Evolutionary conservation across 176 grass and related monocot species (phyloP).

Genomic region (Themeda triandra): DNA sequence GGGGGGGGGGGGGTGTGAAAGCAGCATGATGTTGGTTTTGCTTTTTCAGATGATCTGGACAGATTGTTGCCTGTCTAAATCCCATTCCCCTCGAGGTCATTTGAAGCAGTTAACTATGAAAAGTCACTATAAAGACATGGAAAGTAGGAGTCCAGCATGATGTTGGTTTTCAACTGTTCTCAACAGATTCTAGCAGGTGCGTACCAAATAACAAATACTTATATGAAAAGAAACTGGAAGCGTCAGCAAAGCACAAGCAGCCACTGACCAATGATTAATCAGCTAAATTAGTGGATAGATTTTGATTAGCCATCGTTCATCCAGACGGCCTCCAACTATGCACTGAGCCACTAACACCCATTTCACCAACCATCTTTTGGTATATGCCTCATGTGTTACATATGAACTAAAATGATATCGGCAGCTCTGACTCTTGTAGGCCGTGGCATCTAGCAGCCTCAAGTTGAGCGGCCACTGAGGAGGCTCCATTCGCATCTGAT

Average conservation of each 20-base stretch:
- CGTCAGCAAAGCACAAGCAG: neutral
- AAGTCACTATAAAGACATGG: neutral
- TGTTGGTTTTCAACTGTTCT: neutral
- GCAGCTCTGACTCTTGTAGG: neutral
- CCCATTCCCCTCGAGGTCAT: constrained; percentile 7
- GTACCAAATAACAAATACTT: neutral
- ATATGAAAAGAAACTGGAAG: neutral
- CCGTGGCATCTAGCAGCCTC: neutral
- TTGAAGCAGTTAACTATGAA: neutral
- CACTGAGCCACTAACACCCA: too few relatives aligned
- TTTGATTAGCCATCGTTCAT: neutral
- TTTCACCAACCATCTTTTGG: neutral
- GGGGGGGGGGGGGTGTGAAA: too few relatives aligned
- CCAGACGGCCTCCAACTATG: too few relatives aligned
- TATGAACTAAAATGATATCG: neutral
- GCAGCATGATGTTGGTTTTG: neutral
- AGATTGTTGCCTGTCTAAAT: neutral
- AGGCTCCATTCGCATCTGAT: neutral
- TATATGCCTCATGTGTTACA: constrained; percentile 14
- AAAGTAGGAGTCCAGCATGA: neutral
- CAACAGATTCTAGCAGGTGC: neutral
- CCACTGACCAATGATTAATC: neutral
- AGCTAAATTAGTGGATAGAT: neutral
- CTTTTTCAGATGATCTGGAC: neutral
- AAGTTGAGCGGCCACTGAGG: neutral